A percentile compares a stretch with the other conserved stretches of the same genome.
phyloP scores from a whole-genome alignment of 2,329 filamentous ascomycete species.

The Incumbomyces delicatus region DNA sequence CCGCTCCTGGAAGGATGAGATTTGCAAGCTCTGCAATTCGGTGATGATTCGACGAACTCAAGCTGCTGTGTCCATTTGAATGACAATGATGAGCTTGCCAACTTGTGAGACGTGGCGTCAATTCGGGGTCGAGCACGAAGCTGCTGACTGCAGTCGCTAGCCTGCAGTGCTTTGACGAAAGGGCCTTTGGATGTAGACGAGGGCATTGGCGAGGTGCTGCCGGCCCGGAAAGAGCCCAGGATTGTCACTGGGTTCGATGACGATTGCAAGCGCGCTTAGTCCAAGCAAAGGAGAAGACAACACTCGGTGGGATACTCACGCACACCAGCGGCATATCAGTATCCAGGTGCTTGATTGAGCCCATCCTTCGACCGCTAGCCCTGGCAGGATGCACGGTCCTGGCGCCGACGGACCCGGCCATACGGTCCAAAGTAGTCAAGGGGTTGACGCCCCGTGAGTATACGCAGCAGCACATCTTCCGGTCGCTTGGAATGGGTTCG shows the following conservation, averaged over 20 bases:
- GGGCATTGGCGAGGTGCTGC: constrained; percentile 37
- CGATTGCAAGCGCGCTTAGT: constrained; percentile 25
- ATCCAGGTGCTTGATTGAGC: not conserved
- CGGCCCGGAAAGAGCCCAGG: constrained; percentile 39
- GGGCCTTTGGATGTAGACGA: constrained; percentile 39
- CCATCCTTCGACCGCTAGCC: constrained; percentile 26
- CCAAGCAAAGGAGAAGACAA: constrained; percentile 18
- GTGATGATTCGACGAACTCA: too few species aligned
- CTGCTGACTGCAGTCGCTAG: constrained; percentile 44
- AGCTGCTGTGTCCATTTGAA: too few species aligned
- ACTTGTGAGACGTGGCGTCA: too few species aligned
- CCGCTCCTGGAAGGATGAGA: too few species aligned
- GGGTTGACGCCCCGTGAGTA: constrained; percentile 15
- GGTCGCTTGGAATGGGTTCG: constrained; percentile 16
- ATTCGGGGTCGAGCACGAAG: too few species aligned
- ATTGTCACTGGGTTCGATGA: constrained; percentile 41
- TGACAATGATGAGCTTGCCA: too few species aligned
- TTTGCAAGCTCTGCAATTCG: too few species aligned
- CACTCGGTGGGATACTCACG: constrained; percentile 15
- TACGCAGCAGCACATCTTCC: constrained; percentile 6
- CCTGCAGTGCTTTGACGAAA: constrained; percentile 47
- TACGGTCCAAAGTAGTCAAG: constrained; percentile 41
- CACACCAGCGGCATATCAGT: constrained; percentile 16
- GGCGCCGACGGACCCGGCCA: constrained; percentile 46
- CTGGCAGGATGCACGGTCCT: constrained; percentile 42